Conservation (phyloP, 1,139 yeast species). For the Yamadazyma sp. region DNA sequence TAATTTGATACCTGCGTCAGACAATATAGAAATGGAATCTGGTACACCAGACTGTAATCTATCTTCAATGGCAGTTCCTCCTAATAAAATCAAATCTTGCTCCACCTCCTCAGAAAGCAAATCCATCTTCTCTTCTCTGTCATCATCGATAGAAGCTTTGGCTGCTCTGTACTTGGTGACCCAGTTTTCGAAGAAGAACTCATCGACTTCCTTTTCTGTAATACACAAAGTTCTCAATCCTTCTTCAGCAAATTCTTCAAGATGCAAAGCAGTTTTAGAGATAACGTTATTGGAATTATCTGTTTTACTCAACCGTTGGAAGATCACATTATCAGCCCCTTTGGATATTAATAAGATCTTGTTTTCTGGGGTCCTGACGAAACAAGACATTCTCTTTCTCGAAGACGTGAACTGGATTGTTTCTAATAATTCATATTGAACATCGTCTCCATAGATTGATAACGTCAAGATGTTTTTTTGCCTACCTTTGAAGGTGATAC, state of each 20-base stretch:
- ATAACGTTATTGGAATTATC: slow-evolving; percentile 36
- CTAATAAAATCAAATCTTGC: slow-evolving; percentile 66
- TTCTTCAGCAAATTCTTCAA: slow-evolving; percentile 94
- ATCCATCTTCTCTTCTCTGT: slow-evolving; percentile 79
- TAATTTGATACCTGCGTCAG: slow-evolving; percentile 88
- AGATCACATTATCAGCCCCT: slow-evolving; percentile 90
- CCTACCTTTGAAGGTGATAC: slow-evolving; percentile 77
- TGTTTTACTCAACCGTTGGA: slow-evolving; percentile 58
- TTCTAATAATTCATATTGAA: slow-evolving; percentile 73
- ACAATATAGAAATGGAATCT: slow-evolving; percentile 80
- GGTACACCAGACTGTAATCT: slow-evolving; percentile 96
- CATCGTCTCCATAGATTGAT: slow-evolving; percentile 70
- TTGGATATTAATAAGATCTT: slow-evolving; percentile 68
- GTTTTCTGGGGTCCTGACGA: slow-evolving; percentile 48
- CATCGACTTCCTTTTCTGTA: slow-evolving; percentile 74
- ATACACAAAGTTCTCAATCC: slow-evolving; percentile 94
- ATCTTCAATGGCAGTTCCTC: slow-evolving; percentile 98
- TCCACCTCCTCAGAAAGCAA: slow-evolving; percentile 80
- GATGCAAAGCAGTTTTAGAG: slow-evolving; percentile 65
- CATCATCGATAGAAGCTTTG: slow-evolving; percentile 63
- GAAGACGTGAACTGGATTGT: slow-evolving; percentile 86
- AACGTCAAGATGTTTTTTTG: slow-evolving; percentile 69
- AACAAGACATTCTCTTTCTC: slow-evolving; percentile 73
- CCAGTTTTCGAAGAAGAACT: slow-evolving; percentile 69
- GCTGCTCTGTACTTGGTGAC: slow-evolving; percentile 68